Percentiles rank a stretch among this genome's conserved stretches.
These are phyloP conservation scores for Microstroma glucosiphilum DNA, from an alignment of 1,284 basidiomycete genomes.

Conservation along the genomic window DNA sequence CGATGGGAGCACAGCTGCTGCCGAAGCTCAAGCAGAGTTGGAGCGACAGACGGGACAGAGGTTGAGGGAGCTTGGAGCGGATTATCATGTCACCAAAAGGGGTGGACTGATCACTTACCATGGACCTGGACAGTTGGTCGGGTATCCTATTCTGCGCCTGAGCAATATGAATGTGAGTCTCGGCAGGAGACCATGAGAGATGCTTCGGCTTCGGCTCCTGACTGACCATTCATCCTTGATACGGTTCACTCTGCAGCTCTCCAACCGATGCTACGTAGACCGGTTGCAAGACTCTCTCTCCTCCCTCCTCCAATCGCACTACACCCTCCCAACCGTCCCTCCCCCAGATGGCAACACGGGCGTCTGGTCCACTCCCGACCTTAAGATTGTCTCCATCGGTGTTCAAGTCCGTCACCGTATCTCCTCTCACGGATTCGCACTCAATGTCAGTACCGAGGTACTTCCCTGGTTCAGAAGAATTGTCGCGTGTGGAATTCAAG, in stretches of 20 bases:
- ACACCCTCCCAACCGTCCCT: constrained; percentile 53
- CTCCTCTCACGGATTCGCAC: constrained; percentile 87
- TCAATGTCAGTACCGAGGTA: constrained; percentile 67
- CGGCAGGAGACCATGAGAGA: constrained; percentile 15
- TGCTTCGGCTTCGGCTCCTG: no score
- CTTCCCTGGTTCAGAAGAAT: constrained; percentile 76
- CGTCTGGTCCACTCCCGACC: constrained; percentile 49
- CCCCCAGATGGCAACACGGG: constrained; percentile 42
- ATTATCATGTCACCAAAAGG: constrained; percentile 73
- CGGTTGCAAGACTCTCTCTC: constrained; percentile 63
- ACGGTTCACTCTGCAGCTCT: constrained; percentile 17
- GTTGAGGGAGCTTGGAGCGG: constrained; percentile 70
- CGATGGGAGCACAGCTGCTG: constrained; percentile 50
- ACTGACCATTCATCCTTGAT: not conserved
- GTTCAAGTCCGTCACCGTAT: constrained; percentile 91
- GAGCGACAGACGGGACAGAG: constrained; percentile 60
- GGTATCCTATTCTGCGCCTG: constrained; percentile 87
- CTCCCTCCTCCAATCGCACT: constrained; percentile 56
- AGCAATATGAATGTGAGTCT: constrained; percentile 58
- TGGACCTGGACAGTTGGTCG: constrained; percentile 93
- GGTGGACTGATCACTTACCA: constrained; percentile 96
- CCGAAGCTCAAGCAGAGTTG: not conserved
- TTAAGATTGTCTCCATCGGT: constrained; percentile 88
- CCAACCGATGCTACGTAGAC: constrained; percentile 67
- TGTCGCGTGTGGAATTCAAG: constrained; percentile 85